Percentiles rank a stretch among this genome's conserved stretches.
These are phyloP conservation scores for Globisporangium nodosum DNA, from an alignment of 352 stramenopile species.

Conservation along the genomic window DNA sequence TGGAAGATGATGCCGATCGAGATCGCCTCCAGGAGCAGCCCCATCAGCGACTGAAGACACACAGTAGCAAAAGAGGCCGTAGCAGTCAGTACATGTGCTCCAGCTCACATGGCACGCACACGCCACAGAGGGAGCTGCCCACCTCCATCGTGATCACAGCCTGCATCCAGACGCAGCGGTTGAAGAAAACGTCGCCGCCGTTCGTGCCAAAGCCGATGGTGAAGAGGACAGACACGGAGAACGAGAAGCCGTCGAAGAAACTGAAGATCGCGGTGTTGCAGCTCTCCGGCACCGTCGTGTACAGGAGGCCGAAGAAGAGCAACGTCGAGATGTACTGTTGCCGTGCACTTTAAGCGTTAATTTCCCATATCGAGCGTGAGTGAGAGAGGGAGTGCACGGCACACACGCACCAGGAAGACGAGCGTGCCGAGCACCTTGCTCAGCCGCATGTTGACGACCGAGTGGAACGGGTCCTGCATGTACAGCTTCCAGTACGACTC, in stretches of 20 bases:
- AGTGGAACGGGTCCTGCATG: conserved; percentile 80
- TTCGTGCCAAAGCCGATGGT: conserved; percentile 80
- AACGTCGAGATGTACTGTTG: conserved; percentile 65
- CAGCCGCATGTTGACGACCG: conserved; percentile 73
- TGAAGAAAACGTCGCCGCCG: conserved; percentile 86
- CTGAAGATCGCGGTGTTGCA: conserved; percentile 67
- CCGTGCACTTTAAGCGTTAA: too few relatives aligned
- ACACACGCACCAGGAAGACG: conserved; percentile 23
- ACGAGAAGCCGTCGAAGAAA: conserved; percentile 76
- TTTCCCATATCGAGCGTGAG: too few relatives aligned
- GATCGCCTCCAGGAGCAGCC: conserved; percentile 91
- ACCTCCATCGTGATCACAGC: conserved; percentile 82
- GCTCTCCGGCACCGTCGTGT: conserved; percentile 53
- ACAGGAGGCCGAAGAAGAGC: conserved; percentile 61
- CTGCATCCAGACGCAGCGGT: conserved; percentile 89
- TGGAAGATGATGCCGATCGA: conserved; percentile 95
- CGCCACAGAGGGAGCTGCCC: neutral
- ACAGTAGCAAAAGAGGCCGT: neutral
- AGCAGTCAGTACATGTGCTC: neutral
- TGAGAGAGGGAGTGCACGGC: neutral
- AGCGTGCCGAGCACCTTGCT: conserved; percentile 65
- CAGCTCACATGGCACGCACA: neutral
- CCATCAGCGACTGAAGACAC: conserved; percentile 77
- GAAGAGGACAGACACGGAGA: conserved; percentile 77
- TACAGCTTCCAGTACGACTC: conserved; percentile 82